phyloP scores from a whole-genome alignment of 2,329 filamentous ascomycete species.

The Neobulgaria alba region DNA sequence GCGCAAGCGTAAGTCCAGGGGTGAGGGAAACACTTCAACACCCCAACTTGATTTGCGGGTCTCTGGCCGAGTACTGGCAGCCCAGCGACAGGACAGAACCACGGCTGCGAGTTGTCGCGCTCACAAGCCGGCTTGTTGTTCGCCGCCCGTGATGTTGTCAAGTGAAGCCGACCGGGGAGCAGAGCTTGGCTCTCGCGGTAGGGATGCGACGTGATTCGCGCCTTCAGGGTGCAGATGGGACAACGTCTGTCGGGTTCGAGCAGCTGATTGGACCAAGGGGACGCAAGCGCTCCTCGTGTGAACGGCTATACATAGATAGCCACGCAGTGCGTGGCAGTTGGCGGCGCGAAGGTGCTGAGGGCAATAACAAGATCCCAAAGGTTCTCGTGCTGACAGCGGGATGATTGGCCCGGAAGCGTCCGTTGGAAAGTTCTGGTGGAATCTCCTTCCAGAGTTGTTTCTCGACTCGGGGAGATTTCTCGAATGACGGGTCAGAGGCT shows the following conservation, averaged over 20 bases:
- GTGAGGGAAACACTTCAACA: background rate
- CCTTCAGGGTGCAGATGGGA: background rate
- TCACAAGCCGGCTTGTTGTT: too few relatives aligned
- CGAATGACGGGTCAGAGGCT: background rate
- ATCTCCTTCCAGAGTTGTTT: background rate
- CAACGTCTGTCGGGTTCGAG: background rate
- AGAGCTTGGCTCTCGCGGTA: background rate
- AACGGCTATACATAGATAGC: background rate
- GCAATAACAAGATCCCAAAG: too few relatives aligned
- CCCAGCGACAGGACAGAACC: background rate
- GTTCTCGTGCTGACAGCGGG: background rate
- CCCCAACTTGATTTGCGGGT: background rate
- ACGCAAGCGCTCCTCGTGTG: background rate
- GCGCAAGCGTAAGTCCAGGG: background rate
- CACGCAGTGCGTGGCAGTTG: background rate
- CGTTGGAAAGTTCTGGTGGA: too few relatives aligned
- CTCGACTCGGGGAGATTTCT: background rate
- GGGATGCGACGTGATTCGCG: background rate
- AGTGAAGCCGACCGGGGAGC: background rate
- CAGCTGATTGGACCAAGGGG: background rate
- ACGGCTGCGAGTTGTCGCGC: too few relatives aligned
- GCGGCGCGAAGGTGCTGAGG: background rate
- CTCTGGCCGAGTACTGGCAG: background rate
- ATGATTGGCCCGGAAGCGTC: background rate
- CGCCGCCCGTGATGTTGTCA: too few relatives aligned